Evolutionary conservation across 495 filamentous ascomycete species (phyloP), one percentile per base, ranked within the genome.

Genomic region (Penicillium steckii): DNA sequence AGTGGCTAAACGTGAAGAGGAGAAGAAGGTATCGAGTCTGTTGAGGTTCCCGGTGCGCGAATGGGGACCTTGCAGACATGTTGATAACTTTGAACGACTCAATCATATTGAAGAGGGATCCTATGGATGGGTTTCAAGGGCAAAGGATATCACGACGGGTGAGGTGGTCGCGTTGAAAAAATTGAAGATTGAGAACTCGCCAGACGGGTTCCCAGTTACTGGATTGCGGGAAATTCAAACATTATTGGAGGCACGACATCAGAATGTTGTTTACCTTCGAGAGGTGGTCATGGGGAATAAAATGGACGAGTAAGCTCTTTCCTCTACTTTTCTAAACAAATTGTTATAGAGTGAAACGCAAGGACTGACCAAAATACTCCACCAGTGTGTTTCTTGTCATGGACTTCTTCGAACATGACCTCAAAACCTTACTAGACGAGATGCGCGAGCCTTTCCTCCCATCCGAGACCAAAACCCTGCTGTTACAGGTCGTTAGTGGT

Each of bases 41-140:
- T 70, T 96, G 19, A 82, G 88, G 15, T 94, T 93, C 66, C 80
- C 85, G 21, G 72, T 77, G 40, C 78, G 78, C 18, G 73, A 77
- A 67, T 95, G 92, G 81, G 81, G 82, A 29, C 83, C 82, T 35
- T 89, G 87, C 62, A 79, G 90, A 56, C 86, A 89, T 73, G 86
- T 96, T 42, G 87, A 93, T 66, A 87, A 91, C 65, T 97, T 91
- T 68, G 89, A 96, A 66, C 85, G 85, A 52, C 74, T 98, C 53
- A 98, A 98, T 62, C 88, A 94, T 69, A 98, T 98, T 61, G 94
- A 97, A 66, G 94, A 98, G 69, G 94, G 94, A 46, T 88, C 90
- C 1, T 98, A 97, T 72, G 94, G 94, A 45, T 92, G 85, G 83
- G 94, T 98, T 3, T 92, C 93, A 33, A 75, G 94, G 23, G 94